Conservation (phyloP, 2,329 filamentous ascomycete species). For the Ophiobolus disseminans region DNA sequence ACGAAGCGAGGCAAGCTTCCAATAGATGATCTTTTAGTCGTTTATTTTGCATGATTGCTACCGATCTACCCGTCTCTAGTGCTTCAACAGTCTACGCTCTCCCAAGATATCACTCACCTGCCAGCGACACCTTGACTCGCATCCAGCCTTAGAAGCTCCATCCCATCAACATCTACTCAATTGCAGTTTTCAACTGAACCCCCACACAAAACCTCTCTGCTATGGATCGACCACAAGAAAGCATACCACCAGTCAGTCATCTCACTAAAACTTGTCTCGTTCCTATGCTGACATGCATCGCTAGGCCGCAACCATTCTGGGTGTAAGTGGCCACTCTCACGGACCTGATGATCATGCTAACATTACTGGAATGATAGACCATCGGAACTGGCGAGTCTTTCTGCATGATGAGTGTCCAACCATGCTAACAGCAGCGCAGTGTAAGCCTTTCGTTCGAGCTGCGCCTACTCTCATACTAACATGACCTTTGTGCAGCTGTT, state of each 20-base stretch:
- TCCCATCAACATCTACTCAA: too few species aligned
- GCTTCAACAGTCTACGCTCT: not conserved
- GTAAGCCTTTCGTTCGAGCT: slow-evolving; percentile 18
- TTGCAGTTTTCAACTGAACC: too few species aligned
- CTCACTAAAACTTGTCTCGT: not conserved
- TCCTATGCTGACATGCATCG: slow-evolving; percentile 27
- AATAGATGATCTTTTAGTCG: slow-evolving; percentile 5
- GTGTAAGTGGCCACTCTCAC: slow-evolving; percentile 33
- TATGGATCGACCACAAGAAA: slow-evolving; percentile 44
- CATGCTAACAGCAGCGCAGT: slow-evolving; percentile 28
- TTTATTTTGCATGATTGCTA: slow-evolving; percentile 8
- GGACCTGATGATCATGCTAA: slow-evolving; percentile 21
- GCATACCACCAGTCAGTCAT: slow-evolving; percentile 42
- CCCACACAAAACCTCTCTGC: not conserved
- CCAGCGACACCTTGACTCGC: too few species aligned
- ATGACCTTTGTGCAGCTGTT: slow-evolving; percentile 38
- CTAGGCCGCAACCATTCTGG: slow-evolving; percentile 49
- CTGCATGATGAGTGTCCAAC: not conserved
- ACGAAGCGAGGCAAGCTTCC: slow-evolving; percentile 3
- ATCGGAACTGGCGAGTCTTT: slow-evolving; percentile 46
- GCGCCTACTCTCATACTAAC: slow-evolving; percentile 22
- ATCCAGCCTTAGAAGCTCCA: too few species aligned
- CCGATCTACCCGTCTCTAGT: not conserved
- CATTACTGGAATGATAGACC: slow-evolving; percentile 31
- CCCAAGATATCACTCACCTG: not conserved